Base-by-base conservation (phyloP, 768 basidiomycete genomes). In the Tulasnella sp. region DNA sequence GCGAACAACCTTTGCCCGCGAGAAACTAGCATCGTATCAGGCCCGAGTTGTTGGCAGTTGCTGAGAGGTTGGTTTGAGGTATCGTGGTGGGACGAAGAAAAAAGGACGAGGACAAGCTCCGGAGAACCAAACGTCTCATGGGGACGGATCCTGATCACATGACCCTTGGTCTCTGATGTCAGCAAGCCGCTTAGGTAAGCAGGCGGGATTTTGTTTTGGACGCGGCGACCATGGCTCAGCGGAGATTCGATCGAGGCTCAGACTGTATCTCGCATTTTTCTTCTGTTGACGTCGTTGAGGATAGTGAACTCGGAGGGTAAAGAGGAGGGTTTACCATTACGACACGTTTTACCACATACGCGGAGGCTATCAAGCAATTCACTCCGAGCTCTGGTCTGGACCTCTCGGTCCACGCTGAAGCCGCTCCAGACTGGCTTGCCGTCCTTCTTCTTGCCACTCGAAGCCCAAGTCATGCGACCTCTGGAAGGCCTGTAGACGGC, bases 201-300 rank as follows among this genome's bases (percentile, higher is more conserved):
- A 42, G 37, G 11, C 71, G 70, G 35, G 20, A 71, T 44, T 44
- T 44, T 44, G 44, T 44, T 37, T 35, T 71, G 37, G 35, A n/a
- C 55, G 32, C 70, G 71, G 71, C 71, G 71, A 72, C 71, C 71
- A 16, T 32, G 71, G 32, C 71, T 72, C 71, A 72, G 39, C 39
- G 71, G 71, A 72, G 71, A 72, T 72, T 40, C 26, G 39, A 72
- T 15, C 71, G 71, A 72, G 20, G 37, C 71, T 72, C 71, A 72
- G 44, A 40, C 71, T 72, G 13, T 10, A 40, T 26, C 71, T 72
- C 39, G 71, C 37, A 35, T 26, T 67, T 67, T 29, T 5, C 13
- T 67, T 26, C 15, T 32, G 61, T 32, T 67, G 61, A 67, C 26
- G 61, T 7, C 32, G 26, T 13, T 67, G 61, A 67, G 29, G 61